Evolutionary conservation across 306 rosid species (phyloP).

Genomic region (Malus orientalis): DNA sequence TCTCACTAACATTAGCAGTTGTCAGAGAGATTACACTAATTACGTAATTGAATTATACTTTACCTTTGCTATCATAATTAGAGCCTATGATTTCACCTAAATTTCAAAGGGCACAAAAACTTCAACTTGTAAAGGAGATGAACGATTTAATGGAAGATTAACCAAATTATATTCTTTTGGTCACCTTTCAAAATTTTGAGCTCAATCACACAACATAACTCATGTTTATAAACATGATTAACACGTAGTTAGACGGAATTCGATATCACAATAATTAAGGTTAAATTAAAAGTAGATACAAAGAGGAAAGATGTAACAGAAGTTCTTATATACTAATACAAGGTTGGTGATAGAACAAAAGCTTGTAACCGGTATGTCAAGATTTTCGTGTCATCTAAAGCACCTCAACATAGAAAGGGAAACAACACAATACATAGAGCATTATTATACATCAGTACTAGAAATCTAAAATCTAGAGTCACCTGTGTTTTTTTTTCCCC

Average conservation of each 20-base stretch:
- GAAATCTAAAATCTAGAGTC: slow-evolving; percentile 46
- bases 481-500: slow-evolving; percentile 32
- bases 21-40: neutral
- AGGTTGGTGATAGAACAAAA: slow-evolving; percentile 19
- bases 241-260: slow-evolving; percentile 9
- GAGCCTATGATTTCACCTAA: neutral
- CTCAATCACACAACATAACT: slow-evolving; percentile 22
- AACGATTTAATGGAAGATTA: neutral
- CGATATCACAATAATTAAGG: slow-evolving; percentile 29
- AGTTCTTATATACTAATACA: slow-evolving; percentile 35
- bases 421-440: slow-evolving; percentile 35
- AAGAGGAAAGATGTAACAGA: slow-evolving; percentile 12
- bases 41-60: neutral
- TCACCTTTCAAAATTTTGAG: neutral
- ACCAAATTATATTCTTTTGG: neutral
- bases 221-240: slow-evolving; percentile 28
- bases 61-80: neutral
- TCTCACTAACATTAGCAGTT: neutral
- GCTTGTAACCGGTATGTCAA: slow-evolving; percentile 43
- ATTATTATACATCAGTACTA: slow-evolving; percentile 52
- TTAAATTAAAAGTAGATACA: slow-evolving; percentile 16
- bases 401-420: slow-evolving; percentile 33
- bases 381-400: slow-evolving; percentile 38
- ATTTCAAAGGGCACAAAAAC: neutral
- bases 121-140: neutral